Base-by-base conservation (phyloP, 441 rosid genomes). In the Adansonia madagascariensis region DNA sequence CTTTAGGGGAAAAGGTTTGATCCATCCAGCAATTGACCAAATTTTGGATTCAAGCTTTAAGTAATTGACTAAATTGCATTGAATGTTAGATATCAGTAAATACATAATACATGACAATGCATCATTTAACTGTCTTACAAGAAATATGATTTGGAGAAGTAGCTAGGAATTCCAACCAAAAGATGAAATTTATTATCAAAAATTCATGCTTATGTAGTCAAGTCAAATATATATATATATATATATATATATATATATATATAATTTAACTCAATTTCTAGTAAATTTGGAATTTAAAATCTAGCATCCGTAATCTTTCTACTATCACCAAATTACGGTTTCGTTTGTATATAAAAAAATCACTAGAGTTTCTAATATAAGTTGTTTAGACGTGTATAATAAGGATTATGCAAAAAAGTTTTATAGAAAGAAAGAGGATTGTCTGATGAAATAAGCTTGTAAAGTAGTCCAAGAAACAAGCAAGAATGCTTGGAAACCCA, bases 41-140 rank as follows among this genome's bases (percentile, higher is more conserved):
- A 18, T 0, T 61, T 61, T 27, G 17, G 65, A 61, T 24, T 61
- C 64, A 24, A 60, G n/a, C 41, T 60, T 22, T 5, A 56, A 56
- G 61, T n/a, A 53, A 53, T 18, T 57, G 62, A 57, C 62, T 8
- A 18, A 57, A 57, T 59, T 59, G 12, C 31, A 59, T 59, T 59
- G 22, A 59, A 59, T 59, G 63, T 20, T 59, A 2, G 31, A 20
- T 59, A 59, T 20, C 6, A 22, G 22, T 20, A 22, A 20, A 57
- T 52, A 14, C 56, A 14, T 14, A 52, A 14, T 52, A 14, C 12
- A 52, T 20, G 0, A 11, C 63, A 20, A 24, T 24, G 1, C 63
- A 57, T 20, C 35, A 9, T 20, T 20, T 10, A 9, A 22, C 15
- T 59, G 35, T 2, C 2, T 59, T 9, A 18, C 39, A 22, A 20